These are phyloP conservation scores for Yamadazyma endophytica DNA, from an alignment of 805 yeast genomes.

Conservation along the genomic window DNA sequence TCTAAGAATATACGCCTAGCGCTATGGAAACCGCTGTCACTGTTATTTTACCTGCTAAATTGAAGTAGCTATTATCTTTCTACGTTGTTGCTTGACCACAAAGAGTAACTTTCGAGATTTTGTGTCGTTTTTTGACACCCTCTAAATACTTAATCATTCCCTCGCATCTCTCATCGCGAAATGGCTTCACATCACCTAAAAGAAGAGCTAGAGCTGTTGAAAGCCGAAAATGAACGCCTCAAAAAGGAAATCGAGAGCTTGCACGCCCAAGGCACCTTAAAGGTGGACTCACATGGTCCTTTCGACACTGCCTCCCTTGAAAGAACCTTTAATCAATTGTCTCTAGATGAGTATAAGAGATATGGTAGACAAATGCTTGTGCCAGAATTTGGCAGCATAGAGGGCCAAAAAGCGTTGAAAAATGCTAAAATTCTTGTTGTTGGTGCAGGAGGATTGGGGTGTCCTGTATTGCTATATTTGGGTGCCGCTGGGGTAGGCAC, in stretches of 20 bases:
- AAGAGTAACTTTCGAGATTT: too few species aligned
- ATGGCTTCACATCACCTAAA: slow-evolving; percentile 18
- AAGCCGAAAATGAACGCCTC: slow-evolving; percentile 14
- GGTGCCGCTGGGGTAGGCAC: slow-evolving; percentile 85
- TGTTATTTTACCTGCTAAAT: too few species aligned
- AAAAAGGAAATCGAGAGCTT: slow-evolving; percentile 3
- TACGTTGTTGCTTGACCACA: too few species aligned
- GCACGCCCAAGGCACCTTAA: too few species aligned
- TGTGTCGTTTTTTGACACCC: not conserved
- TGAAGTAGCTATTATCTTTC: too few species aligned
- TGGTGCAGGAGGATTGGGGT: slow-evolving; percentile 97
- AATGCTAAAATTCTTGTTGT: slow-evolving; percentile 63
- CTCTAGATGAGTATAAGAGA: slow-evolving; percentile 67
- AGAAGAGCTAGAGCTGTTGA: slow-evolving; percentile 16
- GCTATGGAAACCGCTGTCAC: too few species aligned
- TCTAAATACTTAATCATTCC: not conserved
- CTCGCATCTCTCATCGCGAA: too few species aligned
- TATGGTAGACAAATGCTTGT: slow-evolving; percentile 97
- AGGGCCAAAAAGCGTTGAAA: slow-evolving; percentile 55
- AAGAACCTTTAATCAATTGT: slow-evolving; percentile 12
- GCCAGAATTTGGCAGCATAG: slow-evolving; percentile 59
- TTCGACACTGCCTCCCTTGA: slow-evolving; percentile 2
- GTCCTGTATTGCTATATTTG: slow-evolving; percentile 82
- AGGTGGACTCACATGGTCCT: too few species aligned
- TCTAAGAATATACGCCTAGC: too few species aligned